phyloP scores from a whole-genome alignment of 2,329 filamentous ascomycete species.

The Aspergillus aculeatus region DNA sequence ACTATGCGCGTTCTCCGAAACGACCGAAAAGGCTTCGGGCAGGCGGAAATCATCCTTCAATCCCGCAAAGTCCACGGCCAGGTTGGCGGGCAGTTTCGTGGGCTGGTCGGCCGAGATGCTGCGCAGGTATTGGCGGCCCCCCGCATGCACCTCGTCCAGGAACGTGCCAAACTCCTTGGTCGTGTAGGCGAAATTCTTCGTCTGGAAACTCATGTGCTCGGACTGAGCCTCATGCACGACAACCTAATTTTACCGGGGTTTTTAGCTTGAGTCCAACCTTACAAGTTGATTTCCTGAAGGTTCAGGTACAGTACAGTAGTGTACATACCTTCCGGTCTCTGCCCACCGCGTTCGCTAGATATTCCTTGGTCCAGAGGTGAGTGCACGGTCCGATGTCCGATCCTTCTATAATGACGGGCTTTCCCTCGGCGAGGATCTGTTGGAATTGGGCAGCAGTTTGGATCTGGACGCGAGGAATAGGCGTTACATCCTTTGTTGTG shows the following conservation, averaged over 20 bases:
- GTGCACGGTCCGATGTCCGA: conserved; percentile 68
- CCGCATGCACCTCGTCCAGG: conserved; percentile 58
- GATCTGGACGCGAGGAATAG: conserved; percentile 56
- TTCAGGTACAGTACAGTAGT: not conserved
- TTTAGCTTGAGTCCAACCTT: not conserved
- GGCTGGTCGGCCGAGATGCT: conserved; percentile 70
- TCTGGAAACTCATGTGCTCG: conserved; percentile 73
- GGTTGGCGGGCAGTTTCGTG: conserved; percentile 65
- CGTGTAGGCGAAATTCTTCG: conserved; percentile 78
- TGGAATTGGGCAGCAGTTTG: conserved; percentile 58
- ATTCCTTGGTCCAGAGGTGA: conserved; percentile 65
- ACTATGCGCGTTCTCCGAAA: conserved; percentile 67
- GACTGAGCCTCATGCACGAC: conserved; percentile 69
- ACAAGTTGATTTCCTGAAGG: no score
- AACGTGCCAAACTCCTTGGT: conserved; percentile 68
- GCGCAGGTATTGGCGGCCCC: conserved; percentile 72
- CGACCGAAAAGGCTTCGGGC: conserved; percentile 59
- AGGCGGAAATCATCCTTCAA: conserved; percentile 69
- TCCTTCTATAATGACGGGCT: conserved; percentile 65
- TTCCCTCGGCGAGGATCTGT: conserved; percentile 55
- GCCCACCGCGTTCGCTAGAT: conserved; percentile 65
- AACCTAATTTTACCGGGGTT: conserved; percentile 50
- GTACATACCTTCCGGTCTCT: conserved; percentile 56
- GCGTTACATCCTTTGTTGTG: conserved; percentile 10
- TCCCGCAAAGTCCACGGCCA: conserved; percentile 68